Base-by-base conservation (phyloP, 1,139 yeast species). In the Geotrichum cucujoidarum region DNA sequence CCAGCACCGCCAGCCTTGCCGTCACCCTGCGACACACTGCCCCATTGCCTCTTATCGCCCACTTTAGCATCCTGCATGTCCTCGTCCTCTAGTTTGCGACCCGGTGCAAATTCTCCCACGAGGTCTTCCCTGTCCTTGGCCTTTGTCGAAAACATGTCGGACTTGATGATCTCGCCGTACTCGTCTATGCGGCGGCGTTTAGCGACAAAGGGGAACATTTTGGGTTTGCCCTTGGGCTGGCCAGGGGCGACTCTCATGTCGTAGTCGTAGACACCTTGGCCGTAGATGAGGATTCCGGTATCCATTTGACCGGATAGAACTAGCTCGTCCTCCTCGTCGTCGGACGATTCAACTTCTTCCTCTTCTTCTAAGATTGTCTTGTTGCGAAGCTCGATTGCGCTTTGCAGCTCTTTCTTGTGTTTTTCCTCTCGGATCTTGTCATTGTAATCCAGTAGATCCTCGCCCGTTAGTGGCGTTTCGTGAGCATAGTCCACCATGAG, bases 171-270 rank as follows among this genome's bases (percentile, higher is more conserved):
- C 51, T 80, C 83, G 22, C 97, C 97, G 62, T 90, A 92, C 58
- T 90, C 97, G 62, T 92, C 97, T 42, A 74, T 71, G 55, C 82
- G 78, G 24, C 75, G 72, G 54, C 79, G 77, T 24, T 73, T 72
- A 1, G 77, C 75, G 10, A 76, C 69, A 57, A 73, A 81, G 8
- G 95, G 97, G 59, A 89, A 90, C 85, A 84, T 83, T 40, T 83
- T 80, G 49, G 83, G 81, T 55, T 84, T 75, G 3, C 83, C 79
- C 51, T 76, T 75, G 25, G 81, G 69, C 45, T 70, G 75, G 3
- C 83, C 80, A 53, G 76, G 76, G 31, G 81, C 69, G 43, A 70
- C 66, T n/a, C 83, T 74, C 16, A 85, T 77, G 57, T 77, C 80
- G 42, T 79, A 76, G 64, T 90, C 97, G 49, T 63, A 64, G 13